phyloP scores from a whole-genome alignment of 139 green algal genomes.

The Chlamydomonas schloesseri region DNA sequence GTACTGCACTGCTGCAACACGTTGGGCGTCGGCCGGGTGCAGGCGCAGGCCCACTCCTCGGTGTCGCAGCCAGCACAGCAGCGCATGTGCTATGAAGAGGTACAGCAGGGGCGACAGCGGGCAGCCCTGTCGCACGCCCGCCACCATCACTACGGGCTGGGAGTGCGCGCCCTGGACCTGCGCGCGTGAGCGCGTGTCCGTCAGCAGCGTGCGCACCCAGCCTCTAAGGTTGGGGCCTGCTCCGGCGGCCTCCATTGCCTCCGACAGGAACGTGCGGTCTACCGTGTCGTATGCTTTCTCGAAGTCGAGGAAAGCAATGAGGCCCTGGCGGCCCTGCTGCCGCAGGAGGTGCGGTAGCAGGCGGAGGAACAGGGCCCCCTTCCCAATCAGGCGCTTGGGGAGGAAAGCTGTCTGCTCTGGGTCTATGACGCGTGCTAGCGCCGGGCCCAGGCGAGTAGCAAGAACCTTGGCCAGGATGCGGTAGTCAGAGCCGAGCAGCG shows the following conservation, averaged over 20 bases:
- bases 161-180: neutral
- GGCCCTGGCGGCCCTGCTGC: neutral
- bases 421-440: slow-evolving; percentile 6
- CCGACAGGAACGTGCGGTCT: neutral
- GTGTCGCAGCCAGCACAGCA: too few species aligned
- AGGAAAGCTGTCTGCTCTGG: slow-evolving; percentile 58
- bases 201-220: neutral
- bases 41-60: too few species aligned
- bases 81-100: too few species aligned
- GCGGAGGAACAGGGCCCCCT: slow-evolving; percentile 33
- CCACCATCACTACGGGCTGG: neutral
- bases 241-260: neutral
- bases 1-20: neutral
- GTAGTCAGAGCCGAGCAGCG: slow-evolving; percentile 56
- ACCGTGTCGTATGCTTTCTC: neutral
- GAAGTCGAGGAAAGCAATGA: neutral
- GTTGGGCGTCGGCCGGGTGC: neutral
- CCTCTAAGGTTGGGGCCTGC: neutral
- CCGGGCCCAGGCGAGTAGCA: slow-evolving; percentile 9
- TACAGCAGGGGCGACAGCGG: too few species aligned
- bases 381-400: slow-evolving; percentile 35
- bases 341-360: slow-evolving; percentile 8
- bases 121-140: too few species aligned
- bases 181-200: neutral
- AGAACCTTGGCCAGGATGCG: slow-evolving; percentile 46